Base-by-base conservation (phyloP, 352 stramenopile species). In the Pythium utonaiense region DNA sequence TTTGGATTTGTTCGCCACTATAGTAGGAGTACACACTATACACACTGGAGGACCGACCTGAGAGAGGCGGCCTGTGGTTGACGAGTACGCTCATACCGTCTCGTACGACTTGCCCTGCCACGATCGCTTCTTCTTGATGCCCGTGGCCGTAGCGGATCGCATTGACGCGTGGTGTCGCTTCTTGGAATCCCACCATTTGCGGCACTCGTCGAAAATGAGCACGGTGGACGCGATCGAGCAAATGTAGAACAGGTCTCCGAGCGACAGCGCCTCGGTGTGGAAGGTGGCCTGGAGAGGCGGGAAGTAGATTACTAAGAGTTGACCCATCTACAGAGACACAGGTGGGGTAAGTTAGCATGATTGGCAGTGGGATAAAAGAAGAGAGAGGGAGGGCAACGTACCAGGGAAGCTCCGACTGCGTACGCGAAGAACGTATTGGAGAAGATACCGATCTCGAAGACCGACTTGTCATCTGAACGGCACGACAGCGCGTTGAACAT, bases 401-500 rank as follows among this genome's bases (percentile, higher is more conserved):
- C 49, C 47, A 99, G 67, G 4, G 89, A 98, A 6, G 90, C 89
- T 21, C 88, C 87, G 27, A 98, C 88, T 2, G 96, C 95, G 66
- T 91, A 96, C 30, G 95, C 72, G 64, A 99, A 99, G 30, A 96
- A 84, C 49, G 80, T 88, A 75, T 99, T 99, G 59, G 90, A 96
- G 8, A 96, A 70, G 12, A 97, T 69, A 19, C 79, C 86, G 25
- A 98, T 90, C 66, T 97, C 76, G 30, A 97, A 97, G 42, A 99
- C 86, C 31, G 88, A 96, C 68, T 96, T 95, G 71, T 97, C 90
- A 12, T 97, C 89, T 33, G 92, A 98, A 57, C 96, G 91, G 71
- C 96, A 99, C 31, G 89, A 96, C 42, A 98, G 93, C 10, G 96
- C 96, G 73, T 99, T 99, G 72, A 99, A 98, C 73, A 99, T 97